A percentile compares a stretch with the other conserved stretches of the same genome.
Conservation (phyloP, 371 early-diverging fungal genomes). For the Parasitella parasitica region DNA sequence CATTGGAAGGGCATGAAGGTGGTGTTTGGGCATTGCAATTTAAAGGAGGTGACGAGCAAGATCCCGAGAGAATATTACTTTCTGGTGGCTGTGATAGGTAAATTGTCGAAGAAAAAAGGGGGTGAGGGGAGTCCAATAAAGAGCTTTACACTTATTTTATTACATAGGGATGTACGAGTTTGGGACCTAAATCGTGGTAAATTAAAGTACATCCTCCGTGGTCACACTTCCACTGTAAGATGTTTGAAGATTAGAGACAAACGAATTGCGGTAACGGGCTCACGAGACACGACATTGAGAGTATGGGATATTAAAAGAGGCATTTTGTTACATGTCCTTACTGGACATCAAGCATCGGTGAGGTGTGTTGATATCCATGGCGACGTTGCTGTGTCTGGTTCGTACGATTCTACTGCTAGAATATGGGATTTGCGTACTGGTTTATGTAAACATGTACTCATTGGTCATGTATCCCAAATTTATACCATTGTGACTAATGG, state of each 20-base stretch:
- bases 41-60: constrained; percentile 53
- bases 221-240: constrained; percentile 90
- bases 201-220: constrained; percentile 77
- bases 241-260: constrained; percentile 75
- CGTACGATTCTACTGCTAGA: constrained; percentile 87
- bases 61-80: constrained; percentile 69
- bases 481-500: constrained; percentile 71
- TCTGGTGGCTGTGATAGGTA: constrained; percentile 81
- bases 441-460: constrained; percentile 60
- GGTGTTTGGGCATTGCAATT: constrained; percentile 20
- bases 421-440: constrained; percentile 86
- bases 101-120: neutral
- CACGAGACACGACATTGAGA: constrained; percentile 83
- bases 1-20: constrained; percentile 60
- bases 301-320: constrained; percentile 82
- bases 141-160: neutral
- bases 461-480: constrained; percentile 66
- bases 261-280: constrained; percentile 80
- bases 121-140: neutral
- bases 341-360: constrained; percentile 79
- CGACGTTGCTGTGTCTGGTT: constrained; percentile 78
- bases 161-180: constrained; percentile 72
- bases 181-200: constrained; percentile 85
- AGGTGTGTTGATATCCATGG: constrained; percentile 80
- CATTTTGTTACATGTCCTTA: constrained; percentile 55